A percentile compares a stretch with the other conserved stretches of the same genome.
Conservation (phyloP, 192 early-diverging fungal species). For the Coemansia sp. region DNA sequence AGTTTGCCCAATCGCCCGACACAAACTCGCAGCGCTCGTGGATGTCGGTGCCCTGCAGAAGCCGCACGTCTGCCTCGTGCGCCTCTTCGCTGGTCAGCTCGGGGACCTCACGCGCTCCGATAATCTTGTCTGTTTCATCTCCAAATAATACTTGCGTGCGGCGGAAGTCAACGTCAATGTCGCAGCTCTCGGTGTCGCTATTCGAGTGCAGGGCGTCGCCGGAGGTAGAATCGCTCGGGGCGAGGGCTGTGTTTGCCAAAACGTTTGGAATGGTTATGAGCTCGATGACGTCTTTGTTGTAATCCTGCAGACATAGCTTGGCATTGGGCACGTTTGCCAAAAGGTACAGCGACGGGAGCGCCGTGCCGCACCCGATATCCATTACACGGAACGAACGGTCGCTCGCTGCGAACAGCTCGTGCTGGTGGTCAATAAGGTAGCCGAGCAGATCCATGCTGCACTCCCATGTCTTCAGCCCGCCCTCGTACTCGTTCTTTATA, state of each 20-base stretch:
- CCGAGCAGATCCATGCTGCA: conserved; percentile 84
- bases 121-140: conserved; percentile 22
- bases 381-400: conserved; percentile 13
- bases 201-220: conserved; percentile 60
- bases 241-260: conserved; percentile 71
- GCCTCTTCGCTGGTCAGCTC: conserved; percentile 45
- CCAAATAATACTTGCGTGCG: conserved; percentile 44
- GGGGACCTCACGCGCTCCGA: conserved; percentile 34
- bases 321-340: conserved; percentile 51
- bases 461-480: conserved; percentile 98
- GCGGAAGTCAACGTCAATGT: conserved; percentile 45
- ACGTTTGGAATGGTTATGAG: conserved; percentile 92
- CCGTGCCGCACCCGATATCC: conserved; percentile 89
- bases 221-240: conserved; percentile 23
- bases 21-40: conserved; percentile 55
- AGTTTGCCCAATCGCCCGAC: conserved; percentile 65
- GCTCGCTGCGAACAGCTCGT: background rate
- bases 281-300: conserved; percentile 85
- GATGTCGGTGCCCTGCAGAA: conserved; percentile 15
- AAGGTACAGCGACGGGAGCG: conserved; percentile 78
- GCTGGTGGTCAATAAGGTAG: conserved; percentile 56
- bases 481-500: conserved; percentile 90
- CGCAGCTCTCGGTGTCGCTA: conserved; percentile 38
- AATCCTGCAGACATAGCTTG: conserved; percentile 86
- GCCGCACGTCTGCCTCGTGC: conserved; percentile 20